Conservation (phyloP, 176 grass and related monocot genomes). For the Carex pumila region DNA sequence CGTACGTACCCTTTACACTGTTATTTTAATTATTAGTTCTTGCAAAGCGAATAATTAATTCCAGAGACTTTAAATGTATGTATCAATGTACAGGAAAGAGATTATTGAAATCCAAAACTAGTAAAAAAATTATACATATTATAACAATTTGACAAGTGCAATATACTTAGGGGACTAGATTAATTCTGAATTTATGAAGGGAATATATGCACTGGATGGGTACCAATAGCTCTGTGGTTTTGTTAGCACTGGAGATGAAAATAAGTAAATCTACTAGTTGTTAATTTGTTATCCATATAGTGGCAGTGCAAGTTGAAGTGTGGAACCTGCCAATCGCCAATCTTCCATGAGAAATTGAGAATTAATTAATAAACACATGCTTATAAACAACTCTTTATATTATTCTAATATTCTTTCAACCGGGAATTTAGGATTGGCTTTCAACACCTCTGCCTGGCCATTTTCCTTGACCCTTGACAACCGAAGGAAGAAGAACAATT, state of each 20-base stretch:
- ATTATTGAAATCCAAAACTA: background rate
- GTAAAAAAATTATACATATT: background rate
- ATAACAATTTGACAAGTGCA: background rate
- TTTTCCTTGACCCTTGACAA: background rate
- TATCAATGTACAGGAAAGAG: background rate
- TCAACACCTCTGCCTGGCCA: background rate
- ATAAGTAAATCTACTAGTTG: background rate
- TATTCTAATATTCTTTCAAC: too few relatives aligned
- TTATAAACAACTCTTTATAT: too few relatives aligned
- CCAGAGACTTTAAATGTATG: background rate
- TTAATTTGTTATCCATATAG: background rate
- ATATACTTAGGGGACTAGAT: background rate
- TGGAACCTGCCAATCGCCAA: too few relatives aligned
- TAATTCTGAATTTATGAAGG: background rate
- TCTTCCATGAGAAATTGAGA: too few relatives aligned
- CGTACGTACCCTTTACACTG: background rate
- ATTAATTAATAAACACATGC: too few relatives aligned
- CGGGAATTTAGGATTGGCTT: background rate
- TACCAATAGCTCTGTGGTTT: background rate
- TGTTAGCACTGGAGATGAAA: background rate
- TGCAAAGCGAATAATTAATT: background rate
- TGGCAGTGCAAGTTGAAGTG: background rate
- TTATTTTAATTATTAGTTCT: background rate
- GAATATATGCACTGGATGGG: background rate
- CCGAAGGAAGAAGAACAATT: background rate